Evolutionary conservation across 2,329 filamentous ascomycete species (phyloP).

Genomic region (Hirsutella minnesotensis): DNA sequence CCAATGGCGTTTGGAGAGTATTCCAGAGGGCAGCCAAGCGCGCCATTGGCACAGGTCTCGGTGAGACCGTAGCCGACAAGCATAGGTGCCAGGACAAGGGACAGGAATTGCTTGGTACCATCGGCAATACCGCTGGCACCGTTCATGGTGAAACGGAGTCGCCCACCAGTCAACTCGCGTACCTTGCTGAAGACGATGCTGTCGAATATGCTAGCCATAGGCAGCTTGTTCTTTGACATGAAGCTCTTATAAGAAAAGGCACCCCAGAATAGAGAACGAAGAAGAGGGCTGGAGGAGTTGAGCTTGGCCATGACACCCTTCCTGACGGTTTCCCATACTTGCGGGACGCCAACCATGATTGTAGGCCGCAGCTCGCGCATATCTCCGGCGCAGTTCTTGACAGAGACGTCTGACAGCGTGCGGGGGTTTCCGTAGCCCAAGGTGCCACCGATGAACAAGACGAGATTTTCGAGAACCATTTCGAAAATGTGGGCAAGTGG

Average conservation of each 20-base stretch:
- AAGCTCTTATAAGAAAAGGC: constrained; percentile 48
- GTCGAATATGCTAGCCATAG: constrained; percentile 62
- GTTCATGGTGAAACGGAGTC: constrained; percentile 83
- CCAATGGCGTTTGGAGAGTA: constrained; percentile 73
- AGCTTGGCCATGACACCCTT: constrained; percentile 84
- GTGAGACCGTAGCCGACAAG: constrained; percentile 88
- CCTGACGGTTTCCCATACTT: constrained; percentile 94
- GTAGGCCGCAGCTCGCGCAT: constrained; percentile 87
- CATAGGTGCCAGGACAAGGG: constrained; percentile 88
- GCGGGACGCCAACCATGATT: constrained; percentile 85
- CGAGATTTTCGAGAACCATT: constrained; percentile 88
- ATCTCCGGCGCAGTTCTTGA: constrained; percentile 84
- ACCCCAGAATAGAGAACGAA: constrained; percentile 67
- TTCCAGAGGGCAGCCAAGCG: constrained; percentile 72
- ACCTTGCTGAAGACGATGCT: constrained; percentile 83
- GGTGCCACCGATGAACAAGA: constrained; percentile 77
- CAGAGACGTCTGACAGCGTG: constrained; percentile 75
- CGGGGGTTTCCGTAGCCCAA: constrained; percentile 89
- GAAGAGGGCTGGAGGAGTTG: constrained; percentile 55
- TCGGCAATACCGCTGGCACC: constrained; percentile 84
- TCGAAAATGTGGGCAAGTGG: constrained; percentile 94
- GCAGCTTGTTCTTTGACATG: constrained; percentile 46
- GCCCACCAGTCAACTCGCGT: constrained; percentile 78
- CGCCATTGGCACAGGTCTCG: constrained; percentile 77
- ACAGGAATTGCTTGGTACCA: constrained; percentile 83